Evolutionary conservation across 2,329 filamentous ascomycete genomes (phyloP), one percentile per base, ranked within the genome.

Genomic region (Penicillium sp.): DNA sequence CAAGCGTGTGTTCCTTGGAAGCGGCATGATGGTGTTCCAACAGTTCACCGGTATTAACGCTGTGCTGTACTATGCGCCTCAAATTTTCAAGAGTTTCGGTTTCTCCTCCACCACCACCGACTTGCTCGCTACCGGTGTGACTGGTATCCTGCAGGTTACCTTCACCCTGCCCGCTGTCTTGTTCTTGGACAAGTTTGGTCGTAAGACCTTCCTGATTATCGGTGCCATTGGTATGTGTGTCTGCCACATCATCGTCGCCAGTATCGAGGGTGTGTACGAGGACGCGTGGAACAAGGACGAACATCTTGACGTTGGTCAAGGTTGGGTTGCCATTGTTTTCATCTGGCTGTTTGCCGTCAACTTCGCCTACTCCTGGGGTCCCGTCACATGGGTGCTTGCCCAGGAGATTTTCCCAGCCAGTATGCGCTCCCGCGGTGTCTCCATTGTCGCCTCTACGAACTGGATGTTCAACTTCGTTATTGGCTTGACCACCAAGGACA

Each of bases 191-290:
- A 71, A 68, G 43, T 67, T 74, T 21, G 72, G 71, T 18, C 65
- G 73, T 48, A 74, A 69, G 61, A 68, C 66, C 12, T 66, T 72
- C 49, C 58, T 74, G 3, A 67, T 71, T 12, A 55, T 61, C 23
- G 73, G 88, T 26, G 86, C 86, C 1, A 72, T 88, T 14, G 86
- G 86, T 12, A 90, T 90, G 86, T 83, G 79, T n/a, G 73, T 79
- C 5, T 89, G 84, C 65, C 87, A 89, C 66, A 81, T 90, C 61
- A 84, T 90, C 63, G 85, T 90, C 57, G 88, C 84, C 30, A 24
- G 42, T 35, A 50, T 57, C 30, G 55, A 57, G 33, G 55, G 55
- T 43, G 83, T 79, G 63, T 83, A 85, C 66, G 71, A 83, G 33
- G 66, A 83, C 61, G 70, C 79, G 8, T 91, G 87, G 80, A 65